Percentiles rank a stretch among this genome's conserved stretches.
Conservation (phyloP, 495 filamentous ascomycete genomes). For the Patellaria atrata region DNA sequence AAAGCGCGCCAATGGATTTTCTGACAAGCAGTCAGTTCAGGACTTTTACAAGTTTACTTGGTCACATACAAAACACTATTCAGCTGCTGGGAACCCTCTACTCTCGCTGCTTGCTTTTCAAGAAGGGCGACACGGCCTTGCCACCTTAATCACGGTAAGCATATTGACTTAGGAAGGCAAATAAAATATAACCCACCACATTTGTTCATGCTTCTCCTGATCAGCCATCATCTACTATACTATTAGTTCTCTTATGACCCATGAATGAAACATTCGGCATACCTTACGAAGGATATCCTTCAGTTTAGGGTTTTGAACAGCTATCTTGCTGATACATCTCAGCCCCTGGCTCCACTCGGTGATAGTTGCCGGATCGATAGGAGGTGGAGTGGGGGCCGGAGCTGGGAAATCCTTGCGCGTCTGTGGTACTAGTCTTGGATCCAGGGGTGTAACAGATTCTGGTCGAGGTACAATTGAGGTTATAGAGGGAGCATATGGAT, state of each 20-base stretch:
- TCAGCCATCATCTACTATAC: slow-evolving; percentile 41
- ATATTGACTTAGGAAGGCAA: slow-evolving; percentile 4
- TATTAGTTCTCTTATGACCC: too few species aligned
- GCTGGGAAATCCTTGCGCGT: slow-evolving; percentile 1
- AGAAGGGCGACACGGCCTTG: slow-evolving; percentile 36
- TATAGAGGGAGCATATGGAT: too few species aligned
- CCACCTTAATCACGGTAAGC: slow-evolving; percentile 18
- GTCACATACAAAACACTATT: slow-evolving; percentile 31
- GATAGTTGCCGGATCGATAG: slow-evolving; percentile 42
- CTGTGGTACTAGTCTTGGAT: slow-evolving; percentile 4
- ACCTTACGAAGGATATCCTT: slow-evolving; percentile 29
- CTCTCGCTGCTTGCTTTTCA: slow-evolving; percentile 34
- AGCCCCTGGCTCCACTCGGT: slow-evolving; percentile 51
- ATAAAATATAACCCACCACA: slow-evolving; percentile 36
- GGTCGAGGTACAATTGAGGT: too few species aligned
- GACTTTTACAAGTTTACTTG: slow-evolving; percentile 26
- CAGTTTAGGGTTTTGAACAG: slow-evolving; percentile 36
- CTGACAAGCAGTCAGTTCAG: slow-evolving; percentile 14
- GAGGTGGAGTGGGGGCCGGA: slow-evolving; percentile 1
- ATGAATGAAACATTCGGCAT: slow-evolving; percentile 2
- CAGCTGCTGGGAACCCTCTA: slow-evolving; percentile 37
- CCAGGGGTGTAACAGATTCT: neutral
- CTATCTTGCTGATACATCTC: slow-evolving; percentile 44
- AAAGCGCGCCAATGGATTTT: slow-evolving; percentile 20
- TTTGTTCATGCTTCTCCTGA: slow-evolving; percentile 48